Conservation (phyloP, 495 filamentous ascomycete genomes). For the Wilcoxina mikolae region DNA sequence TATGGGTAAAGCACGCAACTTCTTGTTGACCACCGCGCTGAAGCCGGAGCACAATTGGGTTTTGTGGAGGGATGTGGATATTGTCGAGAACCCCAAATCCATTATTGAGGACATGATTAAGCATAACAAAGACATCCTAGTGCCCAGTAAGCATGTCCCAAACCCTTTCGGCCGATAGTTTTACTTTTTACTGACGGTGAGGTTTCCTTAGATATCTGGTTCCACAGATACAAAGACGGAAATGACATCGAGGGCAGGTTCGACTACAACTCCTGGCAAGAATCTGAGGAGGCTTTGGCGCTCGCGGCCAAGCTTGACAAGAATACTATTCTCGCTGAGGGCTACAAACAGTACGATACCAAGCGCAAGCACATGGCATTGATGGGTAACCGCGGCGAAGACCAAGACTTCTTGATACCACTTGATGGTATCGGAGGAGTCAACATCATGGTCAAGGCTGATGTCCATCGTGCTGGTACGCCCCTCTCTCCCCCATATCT, state of each 20-base stretch:
- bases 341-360: constrained; percentile 84
- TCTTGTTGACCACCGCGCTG: constrained; percentile 67
- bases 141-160: constrained; percentile 59
- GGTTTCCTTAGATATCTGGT: constrained; percentile 83
- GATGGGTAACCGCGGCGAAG: constrained; percentile 79
- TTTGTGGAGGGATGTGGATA: constrained; percentile 97
- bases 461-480: constrained; percentile 83
- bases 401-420: constrained; percentile 79
- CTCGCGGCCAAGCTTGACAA: constrained; percentile 57
- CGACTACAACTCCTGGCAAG: constrained; percentile 98
- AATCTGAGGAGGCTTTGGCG: constrained; percentile 67
- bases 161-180: background rate
- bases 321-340: constrained; percentile 75
- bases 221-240: constrained; percentile 75
- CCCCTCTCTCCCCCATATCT: background rate
- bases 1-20: constrained; percentile 82
- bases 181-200: constrained; percentile 27
- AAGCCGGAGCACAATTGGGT: constrained; percentile 96
- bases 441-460: constrained; percentile 92
- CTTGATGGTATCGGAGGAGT: constrained; percentile 95
- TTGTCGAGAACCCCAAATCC: constrained; percentile 68
- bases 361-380: constrained; percentile 70
- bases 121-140: constrained; percentile 81
- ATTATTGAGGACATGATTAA: constrained; percentile 93
- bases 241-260: constrained; percentile 89